Conservation (phyloP, 2,329 filamentous ascomycete genomes). For the Paraphaeosphaeria sporulosa region DNA sequence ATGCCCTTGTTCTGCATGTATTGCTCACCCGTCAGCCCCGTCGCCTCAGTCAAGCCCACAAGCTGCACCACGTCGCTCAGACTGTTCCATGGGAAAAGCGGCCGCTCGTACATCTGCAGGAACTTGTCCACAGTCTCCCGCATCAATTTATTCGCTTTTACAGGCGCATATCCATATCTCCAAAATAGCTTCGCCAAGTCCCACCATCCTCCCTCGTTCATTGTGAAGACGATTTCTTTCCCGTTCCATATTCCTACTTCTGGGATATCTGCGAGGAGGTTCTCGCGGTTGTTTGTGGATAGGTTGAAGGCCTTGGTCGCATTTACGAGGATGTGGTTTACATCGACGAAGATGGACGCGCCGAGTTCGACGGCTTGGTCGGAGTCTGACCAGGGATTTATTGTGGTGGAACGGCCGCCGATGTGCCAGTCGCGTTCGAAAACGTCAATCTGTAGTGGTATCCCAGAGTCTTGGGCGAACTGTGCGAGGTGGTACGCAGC, state of each 20-base stretch:
- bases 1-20: slow-evolving; percentile 75
- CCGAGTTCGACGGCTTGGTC: slow-evolving; percentile 80
- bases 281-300: slow-evolving; percentile 49
- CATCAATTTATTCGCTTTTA: slow-evolving; percentile 76
- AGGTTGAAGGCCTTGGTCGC: slow-evolving; percentile 78
- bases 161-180: slow-evolving; percentile 83
- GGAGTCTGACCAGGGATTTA: slow-evolving; percentile 75
- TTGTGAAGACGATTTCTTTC: slow-evolving; percentile 72
- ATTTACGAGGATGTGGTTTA: slow-evolving; percentile 82
- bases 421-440: slow-evolving; percentile 82
- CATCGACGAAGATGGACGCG: slow-evolving; percentile 87
- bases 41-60: slow-evolving; percentile 71
- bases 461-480: slow-evolving; percentile 68
- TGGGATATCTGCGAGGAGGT: slow-evolving; percentile 47
- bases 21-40: slow-evolving; percentile 75
- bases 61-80: slow-evolving; percentile 73
- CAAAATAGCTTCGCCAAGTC: slow-evolving; percentile 80
- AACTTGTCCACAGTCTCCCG: slow-evolving; percentile 76
- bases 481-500: slow-evolving; percentile 82
- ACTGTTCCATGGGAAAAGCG: slow-evolving; percentile 83
- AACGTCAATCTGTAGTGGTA: slow-evolving; percentile 80
- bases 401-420: slow-evolving; percentile 87
- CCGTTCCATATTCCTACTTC: slow-evolving; percentile 87
- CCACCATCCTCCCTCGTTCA: slow-evolving; percentile 75
- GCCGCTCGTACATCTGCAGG: slow-evolving; percentile 78